These are phyloP conservation scores for Trichomonascaceae sp. DNA, from an alignment of 1,139 yeast species.

Conservation along the genomic window DNA sequence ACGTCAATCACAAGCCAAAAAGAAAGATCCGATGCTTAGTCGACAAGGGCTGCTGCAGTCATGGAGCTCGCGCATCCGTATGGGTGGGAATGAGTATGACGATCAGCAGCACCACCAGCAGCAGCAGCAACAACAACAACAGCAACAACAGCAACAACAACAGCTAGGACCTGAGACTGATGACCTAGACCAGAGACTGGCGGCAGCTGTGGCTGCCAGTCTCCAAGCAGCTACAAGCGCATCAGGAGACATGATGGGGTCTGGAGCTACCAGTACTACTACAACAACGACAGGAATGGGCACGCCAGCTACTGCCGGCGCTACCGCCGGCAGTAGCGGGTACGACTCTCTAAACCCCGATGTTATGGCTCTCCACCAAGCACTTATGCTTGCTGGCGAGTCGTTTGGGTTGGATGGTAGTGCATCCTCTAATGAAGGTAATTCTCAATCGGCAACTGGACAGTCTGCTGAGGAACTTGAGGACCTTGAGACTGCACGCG, in stretches of 20 bases:
- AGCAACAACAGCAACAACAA: background rate
- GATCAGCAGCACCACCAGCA: constrained; percentile 1
- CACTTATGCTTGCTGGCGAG: background rate
- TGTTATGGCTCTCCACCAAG: background rate
- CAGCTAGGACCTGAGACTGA: constrained; percentile 1
- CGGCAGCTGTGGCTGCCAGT: constrained; percentile 13
- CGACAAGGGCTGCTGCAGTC: constrained; percentile 9
- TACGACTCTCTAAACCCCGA: background rate
- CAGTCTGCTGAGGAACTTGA: background rate
- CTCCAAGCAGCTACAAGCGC: constrained; percentile 9
- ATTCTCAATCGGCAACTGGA: no score
- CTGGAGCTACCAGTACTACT: constrained; percentile 3
- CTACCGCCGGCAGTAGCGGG: no score
- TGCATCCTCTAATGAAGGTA: background rate
- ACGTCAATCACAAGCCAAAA: constrained; percentile 8
- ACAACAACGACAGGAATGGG: constrained; percentile 1
- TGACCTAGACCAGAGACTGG: constrained; percentile 9
- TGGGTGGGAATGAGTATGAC: background rate
- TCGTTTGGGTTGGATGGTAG: no score
- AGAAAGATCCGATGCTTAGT: constrained; percentile 18
- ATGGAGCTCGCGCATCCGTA: constrained; percentile 8
- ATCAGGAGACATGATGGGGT: constrained; percentile 4
- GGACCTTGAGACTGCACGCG: background rate
- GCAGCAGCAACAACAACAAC: constrained; percentile 1
- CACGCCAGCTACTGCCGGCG: constrained; percentile 5